Evolutionary conservation across 768 basidiomycete genomes (phyloP).

Genomic region (Agrocybe chaxingu): DNA sequence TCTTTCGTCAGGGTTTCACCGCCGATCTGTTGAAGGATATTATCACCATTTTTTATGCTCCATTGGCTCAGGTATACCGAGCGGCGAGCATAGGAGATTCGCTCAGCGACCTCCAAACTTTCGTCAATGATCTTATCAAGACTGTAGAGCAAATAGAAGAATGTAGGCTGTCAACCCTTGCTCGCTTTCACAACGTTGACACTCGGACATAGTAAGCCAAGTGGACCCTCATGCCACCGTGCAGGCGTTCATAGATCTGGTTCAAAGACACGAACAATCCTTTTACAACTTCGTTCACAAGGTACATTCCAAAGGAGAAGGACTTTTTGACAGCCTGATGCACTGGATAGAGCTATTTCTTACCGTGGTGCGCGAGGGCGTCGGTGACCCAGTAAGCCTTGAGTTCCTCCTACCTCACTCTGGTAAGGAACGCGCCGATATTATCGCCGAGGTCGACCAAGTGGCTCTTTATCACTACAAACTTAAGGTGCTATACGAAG

Average conservation of each 20-base stretch:
- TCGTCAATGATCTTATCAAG: slow-evolving; percentile 90
- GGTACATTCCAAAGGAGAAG: slow-evolving; percentile 95
- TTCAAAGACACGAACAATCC: slow-evolving; percentile 90
- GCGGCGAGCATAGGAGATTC: slow-evolving; percentile 98
- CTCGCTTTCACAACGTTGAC: slow-evolving; percentile 3
- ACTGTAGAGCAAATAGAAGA: slow-evolving; percentile 93
- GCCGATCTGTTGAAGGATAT: slow-evolving; percentile 96
- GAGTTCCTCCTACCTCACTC: slow-evolving; percentile 88
- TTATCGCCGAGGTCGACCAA: slow-evolving; percentile 84
- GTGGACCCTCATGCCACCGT: slow-evolving; percentile 85
- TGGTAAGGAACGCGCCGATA: slow-evolving; percentile 68
- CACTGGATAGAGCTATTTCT: slow-evolving; percentile 96
- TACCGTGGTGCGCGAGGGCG: slow-evolving; percentile 83
- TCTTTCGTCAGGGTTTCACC: slow-evolving; percentile 71
- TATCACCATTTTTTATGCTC: slow-evolving; percentile 97
- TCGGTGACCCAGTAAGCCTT: slow-evolving; percentile 73
- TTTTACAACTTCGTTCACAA: slow-evolving; percentile 99
- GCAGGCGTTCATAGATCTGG: slow-evolving; percentile 89
- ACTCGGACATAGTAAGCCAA: slow-evolving; percentile 56
- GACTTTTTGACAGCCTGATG: slow-evolving; percentile 92
- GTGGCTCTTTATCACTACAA: slow-evolving; percentile 92
- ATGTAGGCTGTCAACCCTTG: slow-evolving; percentile 44
- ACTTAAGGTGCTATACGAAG: slow-evolving; percentile 90
- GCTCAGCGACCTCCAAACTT: slow-evolving; percentile 85
- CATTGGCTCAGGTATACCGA: slow-evolving; percentile 94